Evolutionary conservation across 345 rosid genomes (phyloP).

Genomic region (Carallia pectinifolia): DNA sequence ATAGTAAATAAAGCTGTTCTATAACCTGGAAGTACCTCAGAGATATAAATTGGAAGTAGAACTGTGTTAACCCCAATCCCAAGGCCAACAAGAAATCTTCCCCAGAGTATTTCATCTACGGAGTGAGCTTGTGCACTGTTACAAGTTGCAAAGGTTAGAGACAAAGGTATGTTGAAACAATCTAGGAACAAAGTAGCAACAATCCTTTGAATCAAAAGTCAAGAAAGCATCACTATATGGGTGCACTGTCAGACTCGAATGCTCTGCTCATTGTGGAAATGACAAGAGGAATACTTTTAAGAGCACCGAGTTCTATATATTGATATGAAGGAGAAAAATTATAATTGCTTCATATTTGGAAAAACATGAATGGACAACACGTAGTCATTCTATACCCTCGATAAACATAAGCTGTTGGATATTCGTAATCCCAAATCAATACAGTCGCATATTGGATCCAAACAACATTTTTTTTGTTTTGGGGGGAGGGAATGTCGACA

Average conservation of each 20-base stretch:
- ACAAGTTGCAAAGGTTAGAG: conserved; percentile 18
- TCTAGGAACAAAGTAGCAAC: neutral
- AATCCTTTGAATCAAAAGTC: neutral
- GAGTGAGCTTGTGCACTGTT: conserved; percentile 80
- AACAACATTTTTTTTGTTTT: neutral
- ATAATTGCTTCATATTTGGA: too few species aligned
- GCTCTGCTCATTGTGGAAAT: too few species aligned
- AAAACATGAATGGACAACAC: neutral
- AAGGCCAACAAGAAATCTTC: conserved; percentile 82
- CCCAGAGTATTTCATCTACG: conserved; percentile 63
- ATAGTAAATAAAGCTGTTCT: conserved; percentile 5
- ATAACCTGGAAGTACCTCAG: conserved; percentile 49
- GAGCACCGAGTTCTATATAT: too few species aligned
- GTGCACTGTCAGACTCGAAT: too few species aligned
- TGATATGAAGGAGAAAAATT: too few species aligned
- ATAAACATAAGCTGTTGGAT: neutral
- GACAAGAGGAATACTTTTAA: too few species aligned
- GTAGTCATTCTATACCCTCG: neutral
- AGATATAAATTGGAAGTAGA: conserved; percentile 74
- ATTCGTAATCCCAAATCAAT: neutral
- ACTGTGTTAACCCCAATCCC: conserved; percentile 78
- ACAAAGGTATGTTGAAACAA: neutral
- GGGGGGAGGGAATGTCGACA: neutral
- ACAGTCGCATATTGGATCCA: neutral
- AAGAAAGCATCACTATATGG: too few species aligned